These are phyloP conservation scores for Suillus plorans DNA, from an alignment of 768 basidiomycete genomes.

Conservation along the genomic window DNA sequence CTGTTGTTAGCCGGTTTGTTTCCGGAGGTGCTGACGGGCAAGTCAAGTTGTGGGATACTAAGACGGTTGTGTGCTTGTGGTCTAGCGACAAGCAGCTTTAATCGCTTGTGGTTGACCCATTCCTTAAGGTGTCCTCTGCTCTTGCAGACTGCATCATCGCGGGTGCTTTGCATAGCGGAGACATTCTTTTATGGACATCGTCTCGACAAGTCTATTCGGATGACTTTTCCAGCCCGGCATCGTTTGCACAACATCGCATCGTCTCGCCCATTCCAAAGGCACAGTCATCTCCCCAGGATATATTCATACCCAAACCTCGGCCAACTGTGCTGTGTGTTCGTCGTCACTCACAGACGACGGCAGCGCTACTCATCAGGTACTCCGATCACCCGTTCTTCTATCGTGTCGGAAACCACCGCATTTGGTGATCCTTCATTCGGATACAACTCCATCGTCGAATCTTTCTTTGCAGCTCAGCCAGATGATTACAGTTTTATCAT, in stretches of 20 bases:
- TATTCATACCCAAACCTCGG: constrained; percentile 10
- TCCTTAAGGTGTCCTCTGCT: constrained; percentile 48
- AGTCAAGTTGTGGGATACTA: constrained; percentile 74
- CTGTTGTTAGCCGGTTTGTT: constrained; percentile 35
- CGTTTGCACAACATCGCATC: constrained; percentile 33
- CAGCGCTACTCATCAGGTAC: constrained; percentile 52
- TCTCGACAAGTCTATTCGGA: constrained; percentile 8
- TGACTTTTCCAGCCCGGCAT: constrained; percentile 13
- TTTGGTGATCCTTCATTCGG: constrained; percentile 58
- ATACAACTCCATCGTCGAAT: constrained; percentile 47
- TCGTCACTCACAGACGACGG: constrained; percentile 5
- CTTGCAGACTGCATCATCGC: constrained; percentile 44
- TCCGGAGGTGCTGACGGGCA: constrained; percentile 63
- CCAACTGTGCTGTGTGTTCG: constrained; percentile 11
- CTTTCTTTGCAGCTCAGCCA: constrained; percentile 41
- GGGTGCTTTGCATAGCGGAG: constrained; percentile 56
- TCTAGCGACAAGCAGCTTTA: constrained; percentile 43
- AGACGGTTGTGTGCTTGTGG: constrained; percentile 59
- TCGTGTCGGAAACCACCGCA: constrained; percentile 42
- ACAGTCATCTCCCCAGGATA: constrained; percentile 4
- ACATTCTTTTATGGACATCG: constrained; percentile 49
- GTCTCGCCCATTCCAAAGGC: constrained; percentile 31
- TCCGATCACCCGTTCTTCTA: constrained; percentile 51
- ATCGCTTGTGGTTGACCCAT: constrained; percentile 46
- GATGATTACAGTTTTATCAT: constrained; percentile 53